Percentiles rank a stretch among this genome's conserved stretches.
Conservation (phyloP, 148 eudicot genomes). For the Dianthus caryophyllus region DNA sequence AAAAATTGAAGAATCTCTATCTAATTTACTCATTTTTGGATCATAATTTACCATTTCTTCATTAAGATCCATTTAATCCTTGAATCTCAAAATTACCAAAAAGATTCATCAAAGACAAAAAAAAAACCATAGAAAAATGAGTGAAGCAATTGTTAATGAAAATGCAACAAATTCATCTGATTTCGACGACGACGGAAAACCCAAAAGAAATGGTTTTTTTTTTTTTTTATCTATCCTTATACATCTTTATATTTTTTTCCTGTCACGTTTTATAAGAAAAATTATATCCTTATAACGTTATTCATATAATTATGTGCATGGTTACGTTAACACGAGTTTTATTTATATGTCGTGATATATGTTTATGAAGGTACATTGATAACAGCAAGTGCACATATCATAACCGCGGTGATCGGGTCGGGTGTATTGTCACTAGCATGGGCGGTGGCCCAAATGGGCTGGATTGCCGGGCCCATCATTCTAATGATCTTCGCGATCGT, state of each 20-base stretch:
- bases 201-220: slow-evolving; percentile 32
- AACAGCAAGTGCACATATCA: slow-evolving; percentile 55
- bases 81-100: background rate
- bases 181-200: slow-evolving; percentile 45
- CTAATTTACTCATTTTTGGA: background rate
- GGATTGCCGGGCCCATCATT: slow-evolving; percentile 51
- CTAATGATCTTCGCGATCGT: slow-evolving; percentile 34
- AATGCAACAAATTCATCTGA: slow-evolving; percentile 1
- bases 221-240: background rate
- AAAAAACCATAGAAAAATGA: background rate
- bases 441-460: slow-evolving; percentile 68
- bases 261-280: background rate
- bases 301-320: no score
- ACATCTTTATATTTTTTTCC: background rate
- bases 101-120: no score
- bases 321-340: background rate
- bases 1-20: background rate
- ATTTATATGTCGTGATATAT: background rate
- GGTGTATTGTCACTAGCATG: slow-evolving; percentile 62
- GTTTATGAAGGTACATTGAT: slow-evolving; percentile 38
- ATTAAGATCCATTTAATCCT: background rate
- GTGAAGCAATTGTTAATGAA: background rate
- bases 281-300: background rate
- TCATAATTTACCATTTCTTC: background rate
- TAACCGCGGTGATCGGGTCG: slow-evolving; percentile 59